These are phyloP conservation scores for Fagus crenata DNA, from an alignment of 306 rosid genomes.

Conservation along the genomic window DNA sequence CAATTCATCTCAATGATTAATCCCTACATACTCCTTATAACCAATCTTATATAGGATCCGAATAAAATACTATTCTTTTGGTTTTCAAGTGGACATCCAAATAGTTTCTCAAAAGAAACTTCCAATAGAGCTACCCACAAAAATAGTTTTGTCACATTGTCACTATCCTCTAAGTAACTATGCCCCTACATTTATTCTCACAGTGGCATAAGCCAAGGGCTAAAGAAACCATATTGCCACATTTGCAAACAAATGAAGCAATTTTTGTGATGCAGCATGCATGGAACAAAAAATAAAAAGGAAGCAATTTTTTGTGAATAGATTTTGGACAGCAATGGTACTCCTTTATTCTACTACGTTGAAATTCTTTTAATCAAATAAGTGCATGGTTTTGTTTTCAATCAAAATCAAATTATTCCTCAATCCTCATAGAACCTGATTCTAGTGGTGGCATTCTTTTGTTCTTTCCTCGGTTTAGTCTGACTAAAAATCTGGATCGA, in stretches of 20 bases:
- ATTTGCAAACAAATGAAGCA: slow-evolving; percentile 20
- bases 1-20: too few relatives aligned
- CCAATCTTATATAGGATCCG: too few relatives aligned
- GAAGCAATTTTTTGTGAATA: slow-evolving; percentile 16
- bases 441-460: slow-evolving; percentile 13
- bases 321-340: slow-evolving; percentile 33
- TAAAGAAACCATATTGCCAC: slow-evolving; percentile 27
- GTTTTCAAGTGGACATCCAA: slow-evolving; percentile 29
- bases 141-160: not conserved
- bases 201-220: too few relatives aligned
- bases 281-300: not conserved
- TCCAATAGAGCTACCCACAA: not conserved
- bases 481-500: not conserved
- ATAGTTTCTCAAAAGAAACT: slow-evolving; percentile 12
- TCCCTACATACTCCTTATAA: too few relatives aligned
- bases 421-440: slow-evolving; percentile 24
- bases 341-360: slow-evolving; percentile 7
- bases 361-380: slow-evolving; percentile 9
- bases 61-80: slow-evolving; percentile 26
- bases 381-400: slow-evolving; percentile 7
- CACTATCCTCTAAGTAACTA: not conserved
- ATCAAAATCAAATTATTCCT: too few relatives aligned
- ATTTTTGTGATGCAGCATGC: too few relatives aligned
- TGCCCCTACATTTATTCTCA: too few relatives aligned
- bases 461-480: not conserved